Evolutionary conservation across 2,329 filamentous ascomycete genomes (phyloP).

Genomic region (Atkinsonella texensis): DNA sequence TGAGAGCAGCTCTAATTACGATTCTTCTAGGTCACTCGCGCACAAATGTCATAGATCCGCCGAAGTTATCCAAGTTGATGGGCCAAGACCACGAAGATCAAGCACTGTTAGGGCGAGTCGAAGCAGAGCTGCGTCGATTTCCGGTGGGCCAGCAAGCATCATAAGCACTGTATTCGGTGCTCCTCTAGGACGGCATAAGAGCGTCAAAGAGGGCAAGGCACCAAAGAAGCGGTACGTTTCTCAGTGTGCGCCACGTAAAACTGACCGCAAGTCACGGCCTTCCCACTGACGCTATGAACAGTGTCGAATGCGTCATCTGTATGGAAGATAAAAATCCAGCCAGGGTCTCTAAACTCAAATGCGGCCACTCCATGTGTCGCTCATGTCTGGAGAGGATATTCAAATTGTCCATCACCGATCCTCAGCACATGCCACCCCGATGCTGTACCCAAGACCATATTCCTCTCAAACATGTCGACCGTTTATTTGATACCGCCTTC

Average conservation of each 20-base stretch:
- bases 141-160: slow-evolving; percentile 13
- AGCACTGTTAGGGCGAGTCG: slow-evolving; percentile 9
- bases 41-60: slow-evolving; percentile 11
- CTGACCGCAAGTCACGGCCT: not conserved
- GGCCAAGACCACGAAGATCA: slow-evolving; percentile 7
- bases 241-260: not conserved
- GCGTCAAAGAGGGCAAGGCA: slow-evolving; percentile 8
- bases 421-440: slow-evolving; percentile 71
- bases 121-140: slow-evolving; percentile 9
- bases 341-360: slow-evolving; percentile 60
- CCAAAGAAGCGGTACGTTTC: slow-evolving; percentile 9
- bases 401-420: slow-evolving; percentile 62
- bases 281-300: slow-evolving; percentile 21
- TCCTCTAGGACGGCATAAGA: slow-evolving; percentile 14
- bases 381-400: slow-evolving; percentile 65
- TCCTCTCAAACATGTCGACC: slow-evolving; percentile 62
- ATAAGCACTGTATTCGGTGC: slow-evolving; percentile 16
- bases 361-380: slow-evolving; percentile 73
- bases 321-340: slow-evolving; percentile 52
- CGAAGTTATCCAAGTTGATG: slow-evolving; percentile 9
- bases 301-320: slow-evolving; percentile 62
- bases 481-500: slow-evolving; percentile 60
- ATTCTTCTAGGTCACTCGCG: slow-evolving; percentile 4
- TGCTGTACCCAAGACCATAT: slow-evolving; percentile 69
- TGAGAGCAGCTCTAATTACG: not conserved